Percentiles rank a stretch among this genome's conserved stretches.
phyloP scores from a whole-genome alignment of 192 early-diverging fungal species.

The Neocallimastix lanati region DNA sequence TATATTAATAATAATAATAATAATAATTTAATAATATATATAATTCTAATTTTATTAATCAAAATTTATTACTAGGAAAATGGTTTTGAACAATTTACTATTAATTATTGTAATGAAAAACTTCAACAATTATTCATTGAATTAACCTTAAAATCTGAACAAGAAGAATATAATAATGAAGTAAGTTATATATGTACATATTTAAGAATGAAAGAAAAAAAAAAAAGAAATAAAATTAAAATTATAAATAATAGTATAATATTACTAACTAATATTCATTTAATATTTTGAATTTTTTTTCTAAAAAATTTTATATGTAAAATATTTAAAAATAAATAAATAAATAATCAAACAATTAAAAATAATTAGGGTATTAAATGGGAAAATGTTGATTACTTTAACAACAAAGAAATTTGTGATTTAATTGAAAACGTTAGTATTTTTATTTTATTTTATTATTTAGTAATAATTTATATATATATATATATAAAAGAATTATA shows the following conservation, averaged over 20 bases:
- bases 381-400: slow-evolving; percentile 99
- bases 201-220: too few relatives aligned
- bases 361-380: slow-evolving; percentile 95
- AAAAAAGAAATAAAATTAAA: too few relatives aligned
- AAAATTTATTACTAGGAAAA: too few relatives aligned
- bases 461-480: too few relatives aligned
- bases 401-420: slow-evolving; percentile 96
- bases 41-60: too few relatives aligned
- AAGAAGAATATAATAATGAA: slow-evolving; percentile 12
- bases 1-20: not conserved
- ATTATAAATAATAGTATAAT: too few relatives aligned
- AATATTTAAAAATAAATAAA: too few relatives aligned
- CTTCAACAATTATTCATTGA: slow-evolving; percentile 98
- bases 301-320: too few relatives aligned
- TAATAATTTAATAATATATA: too few relatives aligned
- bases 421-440: slow-evolving; percentile 59
- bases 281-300: slow-evolving; percentile 5
- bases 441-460: not conserved
- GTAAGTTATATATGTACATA: not conserved
- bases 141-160: slow-evolving; percentile 91
- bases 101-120: slow-evolving; percentile 93
- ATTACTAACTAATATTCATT: too few relatives aligned
- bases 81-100: slow-evolving; percentile 92
- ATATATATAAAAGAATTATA: too few relatives aligned
- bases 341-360: too few relatives aligned